Base-by-base conservation (phyloP, 1,139 yeast genomes). In the Pichia inconspicua region DNA sequence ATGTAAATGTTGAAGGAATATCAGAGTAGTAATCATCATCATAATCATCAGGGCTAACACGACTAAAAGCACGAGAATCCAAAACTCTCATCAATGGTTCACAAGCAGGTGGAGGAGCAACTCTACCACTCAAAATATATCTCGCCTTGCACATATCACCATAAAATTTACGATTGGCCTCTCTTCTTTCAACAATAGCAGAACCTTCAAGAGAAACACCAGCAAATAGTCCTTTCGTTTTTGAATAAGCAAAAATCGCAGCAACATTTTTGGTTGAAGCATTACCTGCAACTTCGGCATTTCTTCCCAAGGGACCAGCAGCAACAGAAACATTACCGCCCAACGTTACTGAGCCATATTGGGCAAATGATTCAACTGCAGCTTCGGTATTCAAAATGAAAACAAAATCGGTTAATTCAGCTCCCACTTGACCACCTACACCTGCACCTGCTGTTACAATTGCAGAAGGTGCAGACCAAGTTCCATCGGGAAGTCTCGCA, bases 381-480 rank as follows among this genome's bases (percentile, higher is more conserved):
- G 90, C 78, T 50, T 78, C 74, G 25, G 85, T 79, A 68, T 92
- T 92, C 56, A 92, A 75, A 51, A 92, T 90, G 65, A 92, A 92
- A 41, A 92, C 97, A 66, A 92, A 92, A 70, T 92, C 98, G 1
- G 98, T 92, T 60, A 92, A 72, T 65, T 92, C 98, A 6, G 96
- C 94, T 40, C 98, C 98, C 57, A 92, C 79, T 69, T 89, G 95
- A 40, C 98, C 98, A 50, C 98, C 98, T 5, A 94, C 97, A 61
- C 98, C 97, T 3, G 97, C 97, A 58, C 98, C 98, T 1, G 96
- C 97, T 27, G 97, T 86, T 45, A 82, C 83, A 58, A 92, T 84
- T 10, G 97, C 98, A 3, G 96, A 84, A 1, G 98, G 98, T 1
- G 97, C 94, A n/a, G 97, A 88, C 98, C 98, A 92, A 0, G 82